Evolutionary conservation across 2,329 filamentous ascomycete genomes (phyloP).

Genomic region (Rhinocladiella similis): DNA sequence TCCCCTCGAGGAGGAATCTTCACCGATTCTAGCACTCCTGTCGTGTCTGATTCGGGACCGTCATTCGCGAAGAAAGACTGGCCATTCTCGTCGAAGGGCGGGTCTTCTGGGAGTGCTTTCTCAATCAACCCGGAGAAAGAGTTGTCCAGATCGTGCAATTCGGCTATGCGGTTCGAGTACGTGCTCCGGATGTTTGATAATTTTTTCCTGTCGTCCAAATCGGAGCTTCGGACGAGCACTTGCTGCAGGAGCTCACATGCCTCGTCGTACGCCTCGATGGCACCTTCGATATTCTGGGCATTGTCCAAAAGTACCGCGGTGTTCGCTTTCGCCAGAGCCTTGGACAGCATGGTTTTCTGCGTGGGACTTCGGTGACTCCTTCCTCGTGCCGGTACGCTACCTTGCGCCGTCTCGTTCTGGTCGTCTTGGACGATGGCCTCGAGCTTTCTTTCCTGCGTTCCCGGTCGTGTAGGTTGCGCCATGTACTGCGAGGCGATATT

Average conservation of each 20-base stretch:
- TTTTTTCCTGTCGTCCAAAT: conserved; percentile 84
- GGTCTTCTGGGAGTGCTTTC: conserved; percentile 75
- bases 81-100: conserved; percentile 60
- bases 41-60: conserved; percentile 32
- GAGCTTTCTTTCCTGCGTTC: conserved; percentile 11
- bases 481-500: conserved; percentile 15
- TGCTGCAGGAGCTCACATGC: conserved; percentile 85
- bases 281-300: conserved; percentile 89
- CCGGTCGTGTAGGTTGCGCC: conserved; percentile 9
- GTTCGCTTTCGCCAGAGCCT: conserved; percentile 91
- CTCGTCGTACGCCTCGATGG: conserved; percentile 85
- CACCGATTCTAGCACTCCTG: conserved; percentile 22
- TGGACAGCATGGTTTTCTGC: conserved; percentile 96
- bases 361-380: conserved; percentile 56
- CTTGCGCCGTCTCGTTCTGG: not conserved
- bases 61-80: conserved; percentile 20
- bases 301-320: conserved; percentile 94
- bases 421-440: conserved; percentile 4
- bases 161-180: conserved; percentile 85
- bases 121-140: conserved; percentile 53
- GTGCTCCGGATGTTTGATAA: conserved; percentile 89
- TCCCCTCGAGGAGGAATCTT: conserved; percentile 29
- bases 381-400: conserved; percentile 28
- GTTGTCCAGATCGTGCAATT: conserved; percentile 70
- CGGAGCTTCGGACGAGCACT: conserved; percentile 80